phyloP scores from a whole-genome alignment of 805 yeast species.

The Scheffersomyces amazonensis region DNA sequence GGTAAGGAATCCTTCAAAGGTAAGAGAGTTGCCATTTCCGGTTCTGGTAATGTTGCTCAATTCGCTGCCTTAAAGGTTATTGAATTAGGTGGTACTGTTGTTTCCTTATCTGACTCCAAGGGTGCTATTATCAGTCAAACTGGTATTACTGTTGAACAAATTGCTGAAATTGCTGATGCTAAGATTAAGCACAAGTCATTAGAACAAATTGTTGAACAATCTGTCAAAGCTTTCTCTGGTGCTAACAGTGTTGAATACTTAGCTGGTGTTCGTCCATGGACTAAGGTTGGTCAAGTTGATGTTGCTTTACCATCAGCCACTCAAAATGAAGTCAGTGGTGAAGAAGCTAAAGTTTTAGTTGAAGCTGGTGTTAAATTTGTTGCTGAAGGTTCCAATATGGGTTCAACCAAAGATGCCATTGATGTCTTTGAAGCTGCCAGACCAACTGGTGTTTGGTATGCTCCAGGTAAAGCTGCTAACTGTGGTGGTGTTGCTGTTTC shows the following conservation, averaged over 20 bases:
- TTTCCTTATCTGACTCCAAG: conserved; percentile 91
- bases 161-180: conserved; percentile 71
- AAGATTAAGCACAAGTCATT: conserved; percentile 76
- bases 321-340: conserved; percentile 96
- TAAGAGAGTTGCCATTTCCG: conserved; percentile 94
- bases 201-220: conserved; percentile 57
- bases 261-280: conserved; percentile 96
- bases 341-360: conserved; percentile 91
- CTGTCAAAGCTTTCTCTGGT: conserved; percentile 56
- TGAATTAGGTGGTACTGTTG: conserved; percentile 94
- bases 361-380: conserved; percentile 89
- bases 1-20: conserved; percentile 91
- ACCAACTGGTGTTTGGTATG: conserved; percentile 81
- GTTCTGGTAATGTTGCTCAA: conserved; percentile 99
- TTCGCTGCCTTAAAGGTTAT: conserved; percentile 96
- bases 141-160: conserved; percentile 84
- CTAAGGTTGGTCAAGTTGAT: conserved; percentile 85
- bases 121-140: conserved; percentile 77
- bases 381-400: conserved; percentile 99
- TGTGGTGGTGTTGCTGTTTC: conserved; percentile 99
- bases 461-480: conserved; percentile 99
- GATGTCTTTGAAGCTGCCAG: conserved; percentile 88
- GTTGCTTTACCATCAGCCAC: conserved; percentile 98
- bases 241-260: conserved; percentile 65
- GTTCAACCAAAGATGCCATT: conserved; percentile 96